Percentiles rank a stretch among this genome's conserved stretches.
Evolutionary conservation across 1,284 basidiomycete genomes (phyloP).

Genomic region (Earliella scabrosa): DNA sequence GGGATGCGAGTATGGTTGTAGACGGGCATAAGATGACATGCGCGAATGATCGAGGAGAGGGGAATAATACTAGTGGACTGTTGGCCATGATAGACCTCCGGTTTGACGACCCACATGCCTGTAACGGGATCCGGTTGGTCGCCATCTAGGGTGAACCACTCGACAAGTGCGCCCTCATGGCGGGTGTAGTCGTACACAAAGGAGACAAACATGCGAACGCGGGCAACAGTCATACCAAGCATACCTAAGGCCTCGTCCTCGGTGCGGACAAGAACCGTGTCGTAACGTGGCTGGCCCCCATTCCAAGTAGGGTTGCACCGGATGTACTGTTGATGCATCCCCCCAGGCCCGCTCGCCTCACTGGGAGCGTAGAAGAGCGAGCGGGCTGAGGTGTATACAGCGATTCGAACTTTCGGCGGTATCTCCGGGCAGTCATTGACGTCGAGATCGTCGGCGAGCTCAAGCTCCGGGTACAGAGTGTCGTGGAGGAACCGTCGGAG

Average conservation of each 20-base stretch:
- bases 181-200: constrained; percentile 1
- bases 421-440: constrained; percentile 10
- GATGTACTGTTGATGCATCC: constrained; percentile 32
- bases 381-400: constrained; percentile 12
- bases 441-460: neutral
- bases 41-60: constrained; percentile 17
- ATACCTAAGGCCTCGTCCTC: neutral
- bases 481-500: constrained; percentile 2
- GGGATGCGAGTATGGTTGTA: constrained; percentile 11
- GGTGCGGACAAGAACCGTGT: constrained; percentile 16
- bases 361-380: constrained; percentile 32
- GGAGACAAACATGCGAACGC: constrained; percentile 10
- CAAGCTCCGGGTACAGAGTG: neutral
- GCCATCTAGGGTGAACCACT: constrained; percentile 20
- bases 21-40: constrained; percentile 21
- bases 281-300: neutral
- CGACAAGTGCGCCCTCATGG: constrained; percentile 26
- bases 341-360: constrained; percentile 25
- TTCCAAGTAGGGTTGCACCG: constrained; percentile 22
- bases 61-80: constrained; percentile 3
- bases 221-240: constrained; percentile 5
- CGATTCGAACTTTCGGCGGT: neutral
- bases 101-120: constrained; percentile 27
- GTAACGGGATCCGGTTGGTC: constrained; percentile 18
- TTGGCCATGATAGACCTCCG: constrained; percentile 7